These are phyloP conservation scores for Fusarium multiceps DNA, from an alignment of 2,329 filamentous ascomycete species.

Conservation along the genomic window DNA sequence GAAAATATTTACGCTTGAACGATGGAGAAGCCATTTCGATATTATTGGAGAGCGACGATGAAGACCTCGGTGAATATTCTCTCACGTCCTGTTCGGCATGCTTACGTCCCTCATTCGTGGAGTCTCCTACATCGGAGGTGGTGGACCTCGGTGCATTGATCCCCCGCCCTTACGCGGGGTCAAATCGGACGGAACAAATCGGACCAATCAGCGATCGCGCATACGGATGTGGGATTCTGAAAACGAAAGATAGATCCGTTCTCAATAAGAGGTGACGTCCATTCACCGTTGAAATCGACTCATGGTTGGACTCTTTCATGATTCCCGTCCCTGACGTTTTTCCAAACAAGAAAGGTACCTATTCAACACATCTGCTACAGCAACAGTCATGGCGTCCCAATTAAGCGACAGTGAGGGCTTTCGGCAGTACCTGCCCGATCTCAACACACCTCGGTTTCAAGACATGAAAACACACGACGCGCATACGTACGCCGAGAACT, in stretches of 20 bases:
- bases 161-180: not conserved
- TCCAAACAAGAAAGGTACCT: too few species aligned
- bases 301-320: too few species aligned
- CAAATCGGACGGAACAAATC: too few species aligned
- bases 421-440: conserved; percentile 14
- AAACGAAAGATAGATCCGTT: conserved; percentile 9
- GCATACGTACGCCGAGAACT: conserved; percentile 69
- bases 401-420: not conserved
- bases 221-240: not conserved
- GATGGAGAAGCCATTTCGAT: not conserved
- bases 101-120: too few species aligned
- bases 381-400: not conserved
- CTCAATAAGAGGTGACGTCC: too few species aligned
- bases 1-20: conserved; percentile 21
- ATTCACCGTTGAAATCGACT: fast-evolving
- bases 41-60: too few species aligned
- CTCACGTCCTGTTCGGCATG: too few species aligned
- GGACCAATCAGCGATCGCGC: not conserved
- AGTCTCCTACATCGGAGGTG: conserved; percentile 11
- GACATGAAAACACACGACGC: conserved; percentile 70
- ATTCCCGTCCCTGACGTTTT: too few species aligned
- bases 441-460: not conserved
- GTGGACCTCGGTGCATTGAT: not conserved
- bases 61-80: too few species aligned
- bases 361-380: too few species aligned